phyloP scores from a whole-genome alignment of 352 stramenopile species.

The Blastocystis sp. region DNA sequence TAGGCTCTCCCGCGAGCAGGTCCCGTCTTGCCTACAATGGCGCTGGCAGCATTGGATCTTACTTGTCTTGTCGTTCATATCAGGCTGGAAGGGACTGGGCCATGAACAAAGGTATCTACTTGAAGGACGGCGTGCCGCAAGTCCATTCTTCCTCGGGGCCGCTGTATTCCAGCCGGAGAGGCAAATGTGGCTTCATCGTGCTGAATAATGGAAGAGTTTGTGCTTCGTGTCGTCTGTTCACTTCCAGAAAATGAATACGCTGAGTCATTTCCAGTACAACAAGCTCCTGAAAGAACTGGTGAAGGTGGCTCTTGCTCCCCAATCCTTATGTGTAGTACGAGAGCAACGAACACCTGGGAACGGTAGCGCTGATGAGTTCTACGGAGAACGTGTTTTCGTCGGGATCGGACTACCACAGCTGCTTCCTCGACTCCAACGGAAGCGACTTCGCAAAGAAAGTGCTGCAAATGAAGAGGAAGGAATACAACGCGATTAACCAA shows the following conservation, averaged over 20 bases:
- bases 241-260: not conserved
- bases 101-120: not conserved
- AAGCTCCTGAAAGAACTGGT: constrained; percentile 6
- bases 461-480: constrained; percentile 11
- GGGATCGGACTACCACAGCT: constrained; percentile 47
- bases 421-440: constrained; percentile 23
- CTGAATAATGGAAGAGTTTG: constrained; percentile 17
- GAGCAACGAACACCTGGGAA: constrained; percentile 51
- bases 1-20: not conserved
- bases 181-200: constrained; percentile 63
- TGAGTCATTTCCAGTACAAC: not conserved
- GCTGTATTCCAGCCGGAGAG: constrained; percentile 32
- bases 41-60: not conserved
- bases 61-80: constrained; percentile 14
- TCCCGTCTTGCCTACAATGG: not conserved
- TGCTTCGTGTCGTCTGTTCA: not conserved
- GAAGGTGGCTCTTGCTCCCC: not conserved
- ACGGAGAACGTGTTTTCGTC: not conserved
- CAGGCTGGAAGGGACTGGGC: constrained; percentile 29
- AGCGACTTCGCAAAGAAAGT: not conserved
- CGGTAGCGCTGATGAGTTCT: constrained; percentile 19
- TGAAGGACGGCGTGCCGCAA: constrained; percentile 1
- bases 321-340: constrained; percentile 44
- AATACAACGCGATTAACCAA: constrained; percentile 62
- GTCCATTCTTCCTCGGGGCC: not conserved